Evolutionary conservation across 2,329 filamentous ascomycete genomes (phyloP), one percentile per base, ranked within the genome.

Genomic region (Chaetomium strumarium): DNA sequence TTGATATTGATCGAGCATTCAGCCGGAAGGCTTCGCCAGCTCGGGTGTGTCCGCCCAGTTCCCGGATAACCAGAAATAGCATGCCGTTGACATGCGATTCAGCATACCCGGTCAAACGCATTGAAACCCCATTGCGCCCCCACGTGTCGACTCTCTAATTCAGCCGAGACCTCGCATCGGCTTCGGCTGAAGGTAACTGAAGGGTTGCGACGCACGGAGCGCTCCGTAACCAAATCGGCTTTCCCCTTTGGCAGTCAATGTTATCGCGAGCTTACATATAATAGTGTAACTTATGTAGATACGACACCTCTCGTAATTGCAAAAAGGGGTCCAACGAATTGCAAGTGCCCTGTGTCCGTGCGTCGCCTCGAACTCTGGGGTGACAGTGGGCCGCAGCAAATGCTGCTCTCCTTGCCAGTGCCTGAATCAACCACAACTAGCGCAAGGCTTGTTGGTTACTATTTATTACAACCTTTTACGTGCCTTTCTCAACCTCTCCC

Each of bases 311-410:
- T 24, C 24, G 24, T 24, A 24, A 24, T n/a, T n/a, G n/a, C n/a
- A n/a, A n/a, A n/a, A n/a, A n/a, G 4, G 24, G 24, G 24, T 24
- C 24, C 42, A 29, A 37, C 37, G 12, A 12, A 39, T 31, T 30
- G 34, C 33, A 11, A 12, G 33, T 34, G 34, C 13, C 13, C 8
- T 36, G 30, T 16, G 16, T 38, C 44, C 34, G 38, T 52, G 50
- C 50, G 39, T 47, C 43, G 38, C n/a, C 31, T 33, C 31, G 31
- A 34, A 42, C 24, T 38, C 38, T 30, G 1, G 11, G 29, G 13
- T 34, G 20, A 14, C 11, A 8, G 45, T 46, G 46, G 42, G 42
- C 41, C 46, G 46, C 51, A 49, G 24, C 37, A 49, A 53, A 53
- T 53, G 51, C 46, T 40, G 13, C 46, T 6, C 17, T 46, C 37